phyloP scores from a whole-genome alignment of 257 asterid genomes.

The Jasminum sambac region DNA sequence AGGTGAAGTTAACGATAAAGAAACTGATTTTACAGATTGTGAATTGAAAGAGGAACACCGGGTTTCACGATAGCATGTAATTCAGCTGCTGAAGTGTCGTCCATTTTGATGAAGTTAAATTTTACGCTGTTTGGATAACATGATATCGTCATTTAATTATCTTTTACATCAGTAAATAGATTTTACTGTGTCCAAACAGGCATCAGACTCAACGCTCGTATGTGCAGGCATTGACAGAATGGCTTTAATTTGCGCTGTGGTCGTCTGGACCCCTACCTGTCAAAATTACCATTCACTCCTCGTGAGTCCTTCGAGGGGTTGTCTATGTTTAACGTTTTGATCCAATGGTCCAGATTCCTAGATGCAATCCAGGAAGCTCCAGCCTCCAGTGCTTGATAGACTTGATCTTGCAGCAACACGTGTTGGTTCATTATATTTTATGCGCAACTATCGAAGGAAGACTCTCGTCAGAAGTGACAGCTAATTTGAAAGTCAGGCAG shows the following conservation, averaged over 20 bases:
- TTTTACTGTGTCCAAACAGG: conserved; percentile 41
- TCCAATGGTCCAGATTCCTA: conserved; percentile 68
- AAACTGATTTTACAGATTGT: conserved; percentile 50
- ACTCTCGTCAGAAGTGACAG: conserved; percentile 51
- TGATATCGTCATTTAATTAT: neutral
- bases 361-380: conserved; percentile 53
- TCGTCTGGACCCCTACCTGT: conserved; percentile 46
- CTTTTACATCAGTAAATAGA: neutral
- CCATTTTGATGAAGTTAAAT: conserved; percentile 80
- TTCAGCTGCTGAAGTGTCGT: conserved; percentile 71
- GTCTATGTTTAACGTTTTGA: conserved; percentile 67
- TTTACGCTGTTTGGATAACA: neutral
- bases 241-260: conserved; percentile 84
- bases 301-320: conserved; percentile 57
- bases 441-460: conserved; percentile 70
- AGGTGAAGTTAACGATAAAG: conserved; percentile 59
- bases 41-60: conserved; percentile 72
- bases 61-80: conserved; percentile 84
- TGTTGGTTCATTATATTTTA: conserved; percentile 78
- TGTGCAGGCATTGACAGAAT: conserved; percentile 58
- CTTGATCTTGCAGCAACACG: conserved; percentile 85
- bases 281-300: conserved; percentile 66
- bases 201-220: conserved; percentile 93
- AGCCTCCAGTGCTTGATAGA: conserved; percentile 80
- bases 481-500: conserved; percentile 59